Evolutionary conservation across 2,329 filamentous ascomycete species (phyloP), one percentile per base, ranked within the genome.

Genomic region (Aureobasidium sp.): DNA sequence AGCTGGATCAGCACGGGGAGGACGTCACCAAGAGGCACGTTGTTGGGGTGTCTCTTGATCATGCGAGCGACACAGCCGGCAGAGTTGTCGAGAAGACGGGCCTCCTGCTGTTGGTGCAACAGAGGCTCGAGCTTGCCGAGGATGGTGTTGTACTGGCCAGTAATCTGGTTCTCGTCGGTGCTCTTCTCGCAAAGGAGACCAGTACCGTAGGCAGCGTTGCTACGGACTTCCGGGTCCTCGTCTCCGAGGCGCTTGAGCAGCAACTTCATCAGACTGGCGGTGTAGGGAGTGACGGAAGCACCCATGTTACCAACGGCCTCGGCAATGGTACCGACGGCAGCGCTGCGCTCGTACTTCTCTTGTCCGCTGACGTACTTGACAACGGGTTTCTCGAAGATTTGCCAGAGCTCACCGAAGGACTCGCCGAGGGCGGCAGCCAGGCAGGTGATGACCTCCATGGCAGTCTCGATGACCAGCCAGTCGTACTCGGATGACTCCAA

Each of bases 381-480:
- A 68, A 97, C 83, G 41, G 89, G 89, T 82, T 94, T 93, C 81
- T 96, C 90, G 68, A 97, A 96, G 69, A 96, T 87, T 81, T 96
- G 95, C 91, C 91, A 97, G 65, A 97, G 81, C 79, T 96, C 88
- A 62, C 83, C 82, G 70, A 97, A 97, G 68, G 87, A 85, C 25
- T 83, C 75, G 42, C 94, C 94, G 15, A 97, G 85, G 36, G 91
- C 91, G 51, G 86, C 85, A 22, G 92, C 87, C 44, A 97, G 84
- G 41, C 90, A 91, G 57, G 91, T 90, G 56, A 97, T 82, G 51
- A 96, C 91, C 67, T 97, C 94, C 61, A 97, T 84, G 39, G 91
- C 92, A 11, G 91, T 96, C 78, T 99, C 94, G 61, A 97, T 88
- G 57, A 96, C 88, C 20, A 97, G 84, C 94, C 94, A 97, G 79